Conservation (phyloP, 768 basidiomycete genomes). For the Butyriboletus loyo region DNA sequence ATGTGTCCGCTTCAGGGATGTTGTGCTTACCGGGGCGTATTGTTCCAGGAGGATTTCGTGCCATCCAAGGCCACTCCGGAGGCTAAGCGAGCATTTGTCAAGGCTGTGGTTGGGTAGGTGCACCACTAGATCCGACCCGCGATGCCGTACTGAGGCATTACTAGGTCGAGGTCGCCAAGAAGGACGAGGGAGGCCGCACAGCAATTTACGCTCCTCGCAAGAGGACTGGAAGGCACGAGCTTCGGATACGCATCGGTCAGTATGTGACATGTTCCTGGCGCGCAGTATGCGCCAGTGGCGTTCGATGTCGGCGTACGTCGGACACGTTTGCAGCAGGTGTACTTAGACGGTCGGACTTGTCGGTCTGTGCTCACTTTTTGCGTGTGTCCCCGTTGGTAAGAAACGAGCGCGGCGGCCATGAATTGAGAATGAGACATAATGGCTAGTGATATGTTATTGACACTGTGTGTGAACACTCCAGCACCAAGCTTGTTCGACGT, state of each 20-base stretch:
- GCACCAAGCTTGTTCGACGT: background rate
- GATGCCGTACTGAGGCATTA: background rate
- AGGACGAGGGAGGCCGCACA: constrained; percentile 80
- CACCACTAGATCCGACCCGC: background rate
- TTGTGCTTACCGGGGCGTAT: background rate
- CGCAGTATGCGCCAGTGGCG: background rate
- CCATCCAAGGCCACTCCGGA: constrained; percentile 69
- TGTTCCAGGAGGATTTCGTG: constrained; percentile 66
- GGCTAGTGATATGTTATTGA: background rate
- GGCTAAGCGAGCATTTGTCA: constrained; percentile 77
- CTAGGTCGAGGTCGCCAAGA: constrained; percentile 68
- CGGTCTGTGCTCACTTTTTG: background rate
- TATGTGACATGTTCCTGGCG: constrained; percentile 35
- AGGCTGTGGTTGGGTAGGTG: constrained; percentile 62
- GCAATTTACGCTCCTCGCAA: constrained; percentile 80
- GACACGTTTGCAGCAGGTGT: background rate
- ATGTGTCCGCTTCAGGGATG: constrained; percentile 1
- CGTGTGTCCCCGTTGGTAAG: background rate
- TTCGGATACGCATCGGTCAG: constrained; percentile 78
- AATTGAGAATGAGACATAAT: background rate
- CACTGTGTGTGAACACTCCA: background rate
- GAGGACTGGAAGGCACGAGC: constrained; percentile 80
- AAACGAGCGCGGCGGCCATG: background rate
- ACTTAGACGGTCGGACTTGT: background rate
- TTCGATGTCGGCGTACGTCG: background rate